A percentile compares a stretch with the other conserved stretches of the same genome.
These are phyloP conservation scores for Annulohypoxylon maeteangense DNA, from an alignment of 495 filamentous ascomycete species.

Conservation along the genomic window DNA sequence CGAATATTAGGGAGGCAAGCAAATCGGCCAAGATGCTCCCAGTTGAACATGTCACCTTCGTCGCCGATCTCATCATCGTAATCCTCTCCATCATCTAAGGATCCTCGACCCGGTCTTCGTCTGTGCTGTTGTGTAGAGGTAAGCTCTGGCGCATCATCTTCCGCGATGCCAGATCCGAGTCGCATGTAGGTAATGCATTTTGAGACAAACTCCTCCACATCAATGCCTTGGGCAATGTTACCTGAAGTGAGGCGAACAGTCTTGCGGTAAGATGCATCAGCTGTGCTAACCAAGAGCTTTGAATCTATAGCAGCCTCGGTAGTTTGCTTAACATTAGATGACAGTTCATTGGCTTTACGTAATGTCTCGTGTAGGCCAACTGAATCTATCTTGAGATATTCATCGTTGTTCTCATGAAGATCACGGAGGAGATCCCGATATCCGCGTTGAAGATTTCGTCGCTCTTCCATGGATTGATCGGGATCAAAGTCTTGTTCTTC, in stretches of 20 bases:
- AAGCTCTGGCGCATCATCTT: conserved; percentile 55
- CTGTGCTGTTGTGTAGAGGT: conserved; percentile 59
- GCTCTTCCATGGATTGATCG: conserved; percentile 83
- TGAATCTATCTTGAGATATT: conserved; percentile 70
- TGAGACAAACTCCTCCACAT: conserved; percentile 92
- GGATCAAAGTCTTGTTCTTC: conserved; percentile 79
- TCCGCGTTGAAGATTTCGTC: conserved; percentile 73
- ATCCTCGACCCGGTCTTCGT: conserved; percentile 45
- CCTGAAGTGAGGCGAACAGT: conserved; percentile 76
- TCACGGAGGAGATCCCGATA: conserved; percentile 74
- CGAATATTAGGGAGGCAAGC: conserved; percentile 77
- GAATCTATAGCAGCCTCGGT: conserved; percentile 93
- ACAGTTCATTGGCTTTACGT: conserved; percentile 69
- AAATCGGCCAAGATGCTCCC: conserved; percentile 81
- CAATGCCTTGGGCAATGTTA: conserved; percentile 74
- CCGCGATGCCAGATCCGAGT: conserved; percentile 59
- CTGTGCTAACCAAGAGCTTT: conserved; percentile 77
- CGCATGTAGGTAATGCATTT: conserved; percentile 93
- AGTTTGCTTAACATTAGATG: conserved; percentile 82
- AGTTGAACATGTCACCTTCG: conserved; percentile 84
- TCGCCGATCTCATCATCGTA: conserved; percentile 69
- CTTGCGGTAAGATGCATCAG: conserved; percentile 81
- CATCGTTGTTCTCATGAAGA: conserved; percentile 75
- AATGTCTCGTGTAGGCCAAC: conserved; percentile 71
- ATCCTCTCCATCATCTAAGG: conserved; percentile 50